Evolutionary conservation across 225 moss, liverwort and hornwort species (phyloP).

Genomic region (Marchantia polymorpha): DNA sequence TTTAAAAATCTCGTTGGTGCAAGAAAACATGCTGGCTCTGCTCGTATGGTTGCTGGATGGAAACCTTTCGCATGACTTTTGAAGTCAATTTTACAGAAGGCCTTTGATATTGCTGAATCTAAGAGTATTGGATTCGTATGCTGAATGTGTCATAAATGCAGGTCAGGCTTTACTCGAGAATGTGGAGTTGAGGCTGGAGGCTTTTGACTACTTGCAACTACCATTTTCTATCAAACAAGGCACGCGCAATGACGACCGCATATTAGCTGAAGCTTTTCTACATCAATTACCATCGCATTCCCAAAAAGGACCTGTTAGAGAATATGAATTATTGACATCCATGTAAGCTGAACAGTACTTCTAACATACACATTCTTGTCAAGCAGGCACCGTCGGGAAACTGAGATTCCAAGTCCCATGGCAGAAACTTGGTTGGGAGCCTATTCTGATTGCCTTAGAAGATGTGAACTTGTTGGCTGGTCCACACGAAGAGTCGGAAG

Average conservation of each 20-base stretch:
- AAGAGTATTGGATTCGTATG: background rate
- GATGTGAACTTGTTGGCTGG: constrained; percentile 64
- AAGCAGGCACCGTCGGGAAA: constrained; percentile 80
- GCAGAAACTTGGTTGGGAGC: constrained; percentile 95
- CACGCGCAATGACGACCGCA: constrained; percentile 28
- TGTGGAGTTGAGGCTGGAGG: constrained; percentile 91
- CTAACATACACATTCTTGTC: background rate
- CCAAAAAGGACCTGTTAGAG: background rate
- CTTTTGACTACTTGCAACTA: constrained; percentile 88
- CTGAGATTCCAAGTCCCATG: constrained; percentile 84
- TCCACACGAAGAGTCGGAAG: constrained; percentile 84
- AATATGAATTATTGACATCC: too few relatives aligned
- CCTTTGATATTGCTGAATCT: background rate
- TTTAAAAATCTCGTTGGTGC: too few relatives aligned
- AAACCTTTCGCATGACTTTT: background rate
- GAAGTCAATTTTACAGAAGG: background rate
- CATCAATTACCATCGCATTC: too few relatives aligned
- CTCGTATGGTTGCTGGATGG: background rate
- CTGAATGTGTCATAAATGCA: constrained; percentile 31
- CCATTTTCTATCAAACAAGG: constrained; percentile 93
- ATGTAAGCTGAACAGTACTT: background rate
- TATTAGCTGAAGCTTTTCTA: background rate
- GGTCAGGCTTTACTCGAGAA: constrained; percentile 91
- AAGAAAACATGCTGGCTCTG: background rate
- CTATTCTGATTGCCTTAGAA: constrained; percentile 85